Conservation (phyloP, 768 basidiomycete genomes). For the Hemileccinum impolitum region DNA sequence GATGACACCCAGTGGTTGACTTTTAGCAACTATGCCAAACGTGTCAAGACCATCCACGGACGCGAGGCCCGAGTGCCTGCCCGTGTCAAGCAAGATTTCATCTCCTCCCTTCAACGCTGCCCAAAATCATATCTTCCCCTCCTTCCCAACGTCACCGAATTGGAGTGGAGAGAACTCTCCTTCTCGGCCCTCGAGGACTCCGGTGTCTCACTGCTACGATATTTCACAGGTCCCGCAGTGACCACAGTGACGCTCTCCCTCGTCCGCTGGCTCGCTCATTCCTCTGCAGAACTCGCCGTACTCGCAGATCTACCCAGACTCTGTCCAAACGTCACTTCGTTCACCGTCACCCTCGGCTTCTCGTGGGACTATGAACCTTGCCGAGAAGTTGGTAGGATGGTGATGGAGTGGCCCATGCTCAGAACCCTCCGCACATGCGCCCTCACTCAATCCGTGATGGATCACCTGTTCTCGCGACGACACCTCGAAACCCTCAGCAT, state of each 20-base stretch:
- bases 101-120: constrained; percentile 8
- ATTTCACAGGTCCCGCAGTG: constrained; percentile 11
- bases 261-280: constrained; percentile 9
- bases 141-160: constrained; percentile 17
- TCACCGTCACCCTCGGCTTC: constrained; percentile 6
- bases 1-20: constrained; percentile 16
- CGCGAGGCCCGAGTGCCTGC: background rate
- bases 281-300: constrained; percentile 9
- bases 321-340: constrained; percentile 22
- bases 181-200: constrained; percentile 3
- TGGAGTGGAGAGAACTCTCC: constrained; percentile 16
- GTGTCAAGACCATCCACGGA: constrained; percentile 15
- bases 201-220: constrained; percentile 11
- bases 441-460: constrained; percentile 13
- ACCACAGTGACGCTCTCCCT: constrained; percentile 13
- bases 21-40: constrained; percentile 22
- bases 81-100: background rate
- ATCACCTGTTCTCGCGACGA: constrained; percentile 1
- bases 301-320: constrained; percentile 12
- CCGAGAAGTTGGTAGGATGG: constrained; percentile 14
- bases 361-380: constrained; percentile 9
- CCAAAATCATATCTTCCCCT: constrained; percentile 15
- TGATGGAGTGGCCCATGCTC: constrained; percentile 13
- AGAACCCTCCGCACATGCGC: constrained; percentile 9
- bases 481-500: constrained; percentile 12